These are phyloP conservation scores for Trichoderma cornu-damae DNA, from an alignment of 2,329 filamentous ascomycete genomes.

Conservation along the genomic window DNA sequence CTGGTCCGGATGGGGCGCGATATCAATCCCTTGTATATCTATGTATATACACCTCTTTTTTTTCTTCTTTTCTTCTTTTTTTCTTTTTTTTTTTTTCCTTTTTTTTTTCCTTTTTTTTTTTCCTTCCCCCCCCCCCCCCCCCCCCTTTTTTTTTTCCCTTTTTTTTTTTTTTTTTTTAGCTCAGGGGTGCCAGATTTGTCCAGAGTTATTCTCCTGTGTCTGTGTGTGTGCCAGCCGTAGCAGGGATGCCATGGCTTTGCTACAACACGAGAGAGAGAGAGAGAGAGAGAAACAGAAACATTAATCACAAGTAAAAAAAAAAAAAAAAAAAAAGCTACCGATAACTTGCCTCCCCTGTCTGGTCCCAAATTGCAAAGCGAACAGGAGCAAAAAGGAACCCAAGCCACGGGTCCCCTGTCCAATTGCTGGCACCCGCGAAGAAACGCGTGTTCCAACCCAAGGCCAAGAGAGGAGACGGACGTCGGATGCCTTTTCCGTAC, in stretches of 20 bases:
- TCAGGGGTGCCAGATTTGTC: conserved; percentile 1
- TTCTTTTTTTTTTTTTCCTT: neutral
- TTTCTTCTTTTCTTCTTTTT: neutral
- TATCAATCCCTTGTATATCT: neutral
- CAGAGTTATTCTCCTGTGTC: neutral
- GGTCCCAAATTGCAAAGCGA: neutral
- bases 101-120: neutral
- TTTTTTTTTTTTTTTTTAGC: neutral
- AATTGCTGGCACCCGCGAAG: neutral
- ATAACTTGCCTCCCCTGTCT: neutral
- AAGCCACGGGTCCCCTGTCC: neutral
- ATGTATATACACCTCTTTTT: neutral
- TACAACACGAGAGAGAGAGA: neutral
- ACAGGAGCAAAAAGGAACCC: neutral
- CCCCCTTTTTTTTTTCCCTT: neutral
- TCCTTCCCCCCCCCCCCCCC: too few species aligned
- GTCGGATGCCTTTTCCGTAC: neutral
- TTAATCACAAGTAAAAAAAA: neutral
- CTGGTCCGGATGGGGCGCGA: neutral
- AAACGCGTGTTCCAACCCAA: neutral
- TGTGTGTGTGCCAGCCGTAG: conserved; percentile 1
- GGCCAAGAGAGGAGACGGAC: neutral
- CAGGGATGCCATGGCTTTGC: conserved; percentile 9
- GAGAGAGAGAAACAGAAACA: neutral
- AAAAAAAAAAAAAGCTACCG: neutral